Evolutionary conservation across 306 rosid species (phyloP).

Genomic region (Biancaea sappan): DNA sequence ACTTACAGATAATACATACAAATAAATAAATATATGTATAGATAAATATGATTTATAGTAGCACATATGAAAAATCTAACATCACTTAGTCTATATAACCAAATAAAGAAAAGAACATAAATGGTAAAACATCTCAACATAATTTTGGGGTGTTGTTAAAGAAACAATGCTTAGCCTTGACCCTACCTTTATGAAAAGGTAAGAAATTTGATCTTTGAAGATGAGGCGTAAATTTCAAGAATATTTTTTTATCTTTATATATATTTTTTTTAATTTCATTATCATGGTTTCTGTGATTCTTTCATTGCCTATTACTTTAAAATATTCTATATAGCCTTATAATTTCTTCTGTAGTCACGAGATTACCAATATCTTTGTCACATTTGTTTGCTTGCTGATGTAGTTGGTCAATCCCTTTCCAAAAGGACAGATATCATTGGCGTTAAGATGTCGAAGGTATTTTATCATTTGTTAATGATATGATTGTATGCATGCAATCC

Average conservation of each 20-base stretch:
- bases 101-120: constrained; percentile 42
- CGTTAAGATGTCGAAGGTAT: constrained; percentile 90
- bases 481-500: no score
- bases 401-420: constrained; percentile 98
- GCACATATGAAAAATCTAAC: no score
- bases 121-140: constrained; percentile 62
- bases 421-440: constrained; percentile 98
- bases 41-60: no score
- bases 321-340: constrained; percentile 37
- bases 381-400: constrained; percentile 69
- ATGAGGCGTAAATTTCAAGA: constrained; percentile 13
- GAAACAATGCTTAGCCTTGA: constrained; percentile 88
- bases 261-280: constrained; percentile 8
- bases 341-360: constrained; percentile 47
- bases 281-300: constrained; percentile 12
- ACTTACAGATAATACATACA: no score
- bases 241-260: constrained; percentile 3
- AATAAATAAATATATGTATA: no score
- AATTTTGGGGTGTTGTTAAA: constrained; percentile 73
- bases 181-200: constrained; percentile 98
- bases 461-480: no score
- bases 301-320: constrained; percentile 31
- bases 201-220: constrained; percentile 36
- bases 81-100: constrained; percentile 47
- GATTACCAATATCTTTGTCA: constrained; percentile 55